These are phyloP conservation scores for Voacanga thouarsii DNA, from an alignment of 257 asterid species.

Conservation along the genomic window DNA sequence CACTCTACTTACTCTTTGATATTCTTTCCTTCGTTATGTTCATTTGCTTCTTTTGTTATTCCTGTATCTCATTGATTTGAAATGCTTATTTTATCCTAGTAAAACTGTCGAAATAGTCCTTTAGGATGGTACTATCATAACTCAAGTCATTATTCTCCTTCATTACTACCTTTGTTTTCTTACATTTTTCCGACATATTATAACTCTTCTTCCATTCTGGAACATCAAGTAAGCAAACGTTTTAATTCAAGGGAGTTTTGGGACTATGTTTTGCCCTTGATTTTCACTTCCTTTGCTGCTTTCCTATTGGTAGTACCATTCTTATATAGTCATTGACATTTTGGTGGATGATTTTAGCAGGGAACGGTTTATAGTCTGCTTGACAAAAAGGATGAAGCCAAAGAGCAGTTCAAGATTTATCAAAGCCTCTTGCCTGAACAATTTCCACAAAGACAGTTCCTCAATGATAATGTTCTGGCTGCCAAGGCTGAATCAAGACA, in stretches of 20 bases:
- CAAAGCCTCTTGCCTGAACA: slow-evolving; percentile 77
- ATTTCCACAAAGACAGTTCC: slow-evolving; percentile 73
- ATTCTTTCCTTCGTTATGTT: too few relatives aligned
- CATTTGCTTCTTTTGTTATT: too few relatives aligned
- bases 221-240: not conserved
- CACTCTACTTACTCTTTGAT: too few relatives aligned
- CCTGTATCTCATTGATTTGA: too few relatives aligned
- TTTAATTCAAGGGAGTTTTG: not conserved
- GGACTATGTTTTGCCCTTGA: not conserved
- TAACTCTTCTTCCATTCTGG: not conserved
- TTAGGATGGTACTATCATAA: too few relatives aligned
- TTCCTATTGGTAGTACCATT: not conserved
- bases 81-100: too few relatives aligned
- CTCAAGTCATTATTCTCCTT: too few relatives aligned
- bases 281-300: not conserved
- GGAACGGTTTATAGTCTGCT: slow-evolving; percentile 78
- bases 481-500: slow-evolving; percentile 69
- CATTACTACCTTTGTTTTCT: too few relatives aligned
- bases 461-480: slow-evolving; percentile 74
- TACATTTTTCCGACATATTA: too few relatives aligned
- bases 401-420: slow-evolving; percentile 59
- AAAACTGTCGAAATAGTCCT: too few relatives aligned
- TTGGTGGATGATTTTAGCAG: slow-evolving; percentile 35
- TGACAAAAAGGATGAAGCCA: slow-evolving; percentile 70
- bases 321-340: not conserved